Evolutionary conservation across 805 yeast species (phyloP), one percentile per base, ranked within the genome.

Genomic region (Metschnikowia santaceciliae): DNA sequence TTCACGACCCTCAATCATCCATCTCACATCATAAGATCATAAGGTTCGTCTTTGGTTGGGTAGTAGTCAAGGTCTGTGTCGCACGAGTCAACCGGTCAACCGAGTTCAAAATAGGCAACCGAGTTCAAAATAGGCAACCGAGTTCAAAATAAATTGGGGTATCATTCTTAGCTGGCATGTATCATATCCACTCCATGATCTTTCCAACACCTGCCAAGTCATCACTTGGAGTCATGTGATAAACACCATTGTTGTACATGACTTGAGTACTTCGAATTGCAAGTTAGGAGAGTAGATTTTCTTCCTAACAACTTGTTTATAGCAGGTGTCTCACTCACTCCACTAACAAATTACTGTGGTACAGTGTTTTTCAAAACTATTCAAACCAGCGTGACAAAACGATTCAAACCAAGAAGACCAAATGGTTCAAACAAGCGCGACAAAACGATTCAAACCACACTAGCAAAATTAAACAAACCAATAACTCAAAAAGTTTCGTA

Each of bases 241-340:
- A 89, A 58, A 94, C 97, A 84, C 99, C 99, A 67, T 94, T 94
- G 63, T 81, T 82, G 84, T 90, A 90, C 99, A 94, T 94, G 67
- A 94, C 91, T 72, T 92, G 97, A 51, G 99, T 94, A 70, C 99
- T 17, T 17, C 17, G 1, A 94, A 82, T 77, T 94, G 99, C 71
- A 94, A 78, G 78, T 94, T 94, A 30, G 97, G 90, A 48, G 96
- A 83, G 72, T 94, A 94, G 50, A 94, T 70, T 94, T 98, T 65
- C 96, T 84, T 62, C 99, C 99, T 59, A 94, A 79, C 60, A 95
- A 77, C 73, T 95, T 94, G 80, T 94, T 94, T 70, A 94, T 90
- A 52, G 99, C 97, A 47, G 97, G 97, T 51, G 99, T 17, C 17
- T 17, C 17, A 17, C 17, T 17, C 17, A 17, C 17, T 17, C 17